These are phyloP conservation scores for Leccinum uliginosum DNA, from an alignment of 768 basidiomycete species.

Conservation along the genomic window DNA sequence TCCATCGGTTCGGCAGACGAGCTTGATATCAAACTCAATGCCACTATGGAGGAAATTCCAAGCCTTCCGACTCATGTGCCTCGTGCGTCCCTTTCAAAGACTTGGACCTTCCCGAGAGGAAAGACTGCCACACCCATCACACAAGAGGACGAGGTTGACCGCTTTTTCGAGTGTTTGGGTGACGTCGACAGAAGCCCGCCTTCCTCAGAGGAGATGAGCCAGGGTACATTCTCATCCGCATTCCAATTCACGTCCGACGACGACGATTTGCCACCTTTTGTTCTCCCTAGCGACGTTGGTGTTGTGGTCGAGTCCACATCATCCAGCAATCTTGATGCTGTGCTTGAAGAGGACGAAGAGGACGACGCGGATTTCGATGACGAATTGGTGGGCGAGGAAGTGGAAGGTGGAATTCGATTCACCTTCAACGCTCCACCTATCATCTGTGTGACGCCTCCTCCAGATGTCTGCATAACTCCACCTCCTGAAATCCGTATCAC, in stretches of 20 bases:
- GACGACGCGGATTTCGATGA: slow-evolving; percentile 33
- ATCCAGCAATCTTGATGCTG: slow-evolving; percentile 32
- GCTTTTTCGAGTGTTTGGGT: slow-evolving; percentile 70
- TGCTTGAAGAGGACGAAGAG: slow-evolving; percentile 40
- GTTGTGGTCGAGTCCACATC: slow-evolving; percentile 32
- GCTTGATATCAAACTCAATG: slow-evolving; percentile 18
- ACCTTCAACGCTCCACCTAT: slow-evolving; percentile 60
- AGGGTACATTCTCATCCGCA: slow-evolving; percentile 53
- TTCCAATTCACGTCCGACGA: slow-evolving; percentile 48
- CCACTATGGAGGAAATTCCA: slow-evolving; percentile 9
- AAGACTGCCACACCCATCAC: slow-evolving; percentile 16
- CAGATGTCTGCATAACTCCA: slow-evolving; percentile 22
- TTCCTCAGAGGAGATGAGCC: slow-evolving; percentile 48
- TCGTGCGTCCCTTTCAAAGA: slow-evolving; percentile 51
- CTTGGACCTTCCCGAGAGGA: slow-evolving; percentile 62
- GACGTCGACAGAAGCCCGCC: slow-evolving; percentile 51
- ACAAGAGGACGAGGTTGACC: slow-evolving; percentile 53
- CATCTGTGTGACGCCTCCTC: slow-evolving; percentile 26
- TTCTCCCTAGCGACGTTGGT: slow-evolving; percentile 45
- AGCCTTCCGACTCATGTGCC: slow-evolving; percentile 26
- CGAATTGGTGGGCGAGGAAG: slow-evolving; percentile 53
- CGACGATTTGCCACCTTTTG: slow-evolving; percentile 44
- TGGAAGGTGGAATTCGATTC: slow-evolving; percentile 68
- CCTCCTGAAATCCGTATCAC: slow-evolving; percentile 24
- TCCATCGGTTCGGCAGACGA: slow-evolving; percentile 56